Base-by-base conservation (phyloP, 495 filamentous ascomycete species). In the Echria macrotheca region DNA sequence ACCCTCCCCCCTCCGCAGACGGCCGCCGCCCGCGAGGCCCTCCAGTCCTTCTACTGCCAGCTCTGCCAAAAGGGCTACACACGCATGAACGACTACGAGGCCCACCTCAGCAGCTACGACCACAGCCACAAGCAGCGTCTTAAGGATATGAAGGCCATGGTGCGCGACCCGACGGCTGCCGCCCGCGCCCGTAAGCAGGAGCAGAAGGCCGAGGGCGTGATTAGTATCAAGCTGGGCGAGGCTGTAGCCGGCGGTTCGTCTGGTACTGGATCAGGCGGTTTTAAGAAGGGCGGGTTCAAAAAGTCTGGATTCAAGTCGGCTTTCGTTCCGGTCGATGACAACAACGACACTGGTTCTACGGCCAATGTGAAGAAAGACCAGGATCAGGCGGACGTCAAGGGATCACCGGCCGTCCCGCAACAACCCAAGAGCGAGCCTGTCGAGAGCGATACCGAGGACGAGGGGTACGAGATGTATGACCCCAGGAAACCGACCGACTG, bases 1-100 rank as follows among this genome's bases (percentile, higher is more conserved):
- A 78, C 70, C 44, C 74, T 74, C 21, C 77, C 70, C 26, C 75
- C 73, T 43, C 72, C 73, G 35, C 68, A 91, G 69, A 96, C 91
- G 3, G 84, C 90, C 52, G 87, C 85, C 28, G 91, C 91, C 1
- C 83, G 88, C 28, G 87, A 89, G 58, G 91, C 91, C 4, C 74
- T 85, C n/a, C 87, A 86, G 55, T 80, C 87, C 22, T 96, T 98
- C 71, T 89, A 87, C 68, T 98, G 85, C 70, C 74, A 83, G 33
- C 69, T 87, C 47, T 87, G 83, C 59, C 69, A 73, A 32, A 84
- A 87, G 67, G 81, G 82, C 53, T 87, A 87, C 66, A 71, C 69
- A 11, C 82, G 83, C 45, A 81, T 82, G 74, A 81, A 83, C 57
- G 82, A 86, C 53, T 85, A 81, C 58, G 82, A 85, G 58, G 77